A percentile compares a stretch with the other conserved stretches of the same genome.
Evolutionary conservation across 2,329 filamentous ascomycete species (phyloP).

Genomic region (Eutypa lata): DNA sequence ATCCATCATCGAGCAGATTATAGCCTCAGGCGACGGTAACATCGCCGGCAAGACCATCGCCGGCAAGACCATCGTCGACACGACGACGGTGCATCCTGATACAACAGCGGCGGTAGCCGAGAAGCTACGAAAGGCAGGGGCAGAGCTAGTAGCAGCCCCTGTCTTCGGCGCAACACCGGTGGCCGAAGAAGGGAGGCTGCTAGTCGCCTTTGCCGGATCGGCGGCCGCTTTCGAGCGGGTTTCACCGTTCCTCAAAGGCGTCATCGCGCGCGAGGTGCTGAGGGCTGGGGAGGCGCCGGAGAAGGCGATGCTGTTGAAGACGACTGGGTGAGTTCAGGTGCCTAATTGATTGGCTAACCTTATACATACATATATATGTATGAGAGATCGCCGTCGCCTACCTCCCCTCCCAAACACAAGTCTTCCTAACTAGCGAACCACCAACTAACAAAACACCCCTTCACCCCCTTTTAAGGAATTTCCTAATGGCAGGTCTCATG

Average conservation of each 20-base stretch:
- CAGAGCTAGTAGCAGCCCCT: slow-evolving; percentile 40
- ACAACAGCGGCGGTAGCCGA: slow-evolving; percentile 29
- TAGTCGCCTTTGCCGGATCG: slow-evolving; percentile 45
- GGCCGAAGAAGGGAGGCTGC: slow-evolving; percentile 39
- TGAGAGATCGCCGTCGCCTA: too few relatives aligned
- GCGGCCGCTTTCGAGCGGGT: slow-evolving; percentile 30
- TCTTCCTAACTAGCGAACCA: too few relatives aligned
- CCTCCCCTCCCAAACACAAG: too few relatives aligned
- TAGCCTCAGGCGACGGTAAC: slow-evolving; percentile 9
- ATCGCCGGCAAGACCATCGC: slow-evolving; percentile 36
- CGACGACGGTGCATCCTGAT: slow-evolving; percentile 47
- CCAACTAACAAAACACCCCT: too few relatives aligned
- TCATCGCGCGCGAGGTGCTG: slow-evolving; percentile 41
- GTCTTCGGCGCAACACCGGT: slow-evolving; percentile 50
- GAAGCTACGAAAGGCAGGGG: slow-evolving; percentile 26
- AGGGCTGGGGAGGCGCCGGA: slow-evolving; percentile 39
- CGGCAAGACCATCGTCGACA: slow-evolving; percentile 48
- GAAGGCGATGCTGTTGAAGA: slow-evolving; percentile 45
- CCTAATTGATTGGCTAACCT: neutral
- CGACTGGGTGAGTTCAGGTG: slow-evolving; percentile 36
- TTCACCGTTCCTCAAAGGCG: slow-evolving; percentile 36
- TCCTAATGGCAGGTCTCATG: slow-evolving; percentile 36
- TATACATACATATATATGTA: too few relatives aligned
- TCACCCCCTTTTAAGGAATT: too few relatives aligned
- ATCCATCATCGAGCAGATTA: slow-evolving; percentile 25